Evolutionary conservation across 2,329 filamentous ascomycete species (phyloP), one percentile per base, ranked within the genome.

Genomic region (Colletotrichum sp.): DNA sequence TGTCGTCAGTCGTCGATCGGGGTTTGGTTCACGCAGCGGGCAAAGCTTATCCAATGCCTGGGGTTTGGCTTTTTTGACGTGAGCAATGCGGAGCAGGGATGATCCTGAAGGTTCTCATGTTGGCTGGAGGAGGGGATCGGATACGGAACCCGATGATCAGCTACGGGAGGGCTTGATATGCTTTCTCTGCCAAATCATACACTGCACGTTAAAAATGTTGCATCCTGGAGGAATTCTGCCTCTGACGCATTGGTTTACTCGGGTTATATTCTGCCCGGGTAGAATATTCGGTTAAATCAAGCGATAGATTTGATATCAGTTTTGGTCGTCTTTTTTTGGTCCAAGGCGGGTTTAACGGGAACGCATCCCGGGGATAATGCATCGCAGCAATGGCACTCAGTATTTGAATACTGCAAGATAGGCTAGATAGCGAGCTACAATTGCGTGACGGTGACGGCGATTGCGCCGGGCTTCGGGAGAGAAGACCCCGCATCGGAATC

Each of bases 181-280:
- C 39, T 49, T n/a, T 49, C 39, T 49, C 39, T 49, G 59, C 24
- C 26, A 52, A 34, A 62, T 62, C 28, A 62, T 18, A 49, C 39
- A 49, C 24, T 15, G 52, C 52, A 62, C 28, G 59, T 32, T 34
- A 34, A 13, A 32, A 32, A 60, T 34, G 28, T 64, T 64, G 32
- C 60, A 64, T 21, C n/a, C n/a, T 28, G 55, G 55, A 59, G 60
- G n/a, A 18, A 32, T 24, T 32, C 60, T 30, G n/a, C 62, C 34
- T 36, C 21, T 36, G 26, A 32, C 59, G 60, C 24, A 64, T 36
- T 32, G 30, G 18, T 21, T 13, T n/a, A 1, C 24, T 39, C 4
- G 6, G 6, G 9, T 39, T 64, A 64, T 72, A 64, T 72, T 76
- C 64, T 76, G 70, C 73, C 73, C 70, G 64, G 70, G 73, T 57